Base-by-base conservation (phyloP, 2,329 filamentous ascomycete species). In the Rutstroemia sp. region DNA sequence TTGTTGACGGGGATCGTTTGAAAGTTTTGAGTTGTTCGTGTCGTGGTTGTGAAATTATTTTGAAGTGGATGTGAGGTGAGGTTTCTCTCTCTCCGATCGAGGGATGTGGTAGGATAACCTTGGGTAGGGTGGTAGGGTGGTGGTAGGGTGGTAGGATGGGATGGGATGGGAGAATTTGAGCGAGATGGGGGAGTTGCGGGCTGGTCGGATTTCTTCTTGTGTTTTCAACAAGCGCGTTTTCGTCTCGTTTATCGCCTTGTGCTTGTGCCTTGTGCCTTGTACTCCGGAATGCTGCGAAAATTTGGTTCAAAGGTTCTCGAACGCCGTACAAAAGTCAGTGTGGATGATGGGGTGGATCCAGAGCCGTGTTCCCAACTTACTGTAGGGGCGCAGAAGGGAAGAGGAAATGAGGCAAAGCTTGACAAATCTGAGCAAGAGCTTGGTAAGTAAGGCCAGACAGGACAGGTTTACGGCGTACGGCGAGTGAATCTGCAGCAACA, bases 221-320 rank as follows among this genome's bases (percentile, higher is more conserved):
- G 38, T 55, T 55, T 49, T 50, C 17, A 42, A 44, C 52, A 55
- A 49, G 46, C 46, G 46, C 52, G 52, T 21, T 12, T 41, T 39
- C 37, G 23, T 34, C 49, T 48, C 52, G 52, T 55, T 50, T 55
- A 55, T 55, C 34, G 37, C 52, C 45, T 30, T 30, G 27, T 30
- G 27, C 27, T 30, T 30, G 27, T 30, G 27, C 27, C 27, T 30
- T 30, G 27, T 30, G 27, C 27, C 27, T 10, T 30, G 27, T 8
- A 30, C 27, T 30, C 27, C 27, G 27, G 8, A 30, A 30, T 30
- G 27, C 27, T 9, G 27, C 8, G 23, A 30, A 30, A 30, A 27
- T 38, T 47, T 38, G 38, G 42, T n/a, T 38, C 42, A 48, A 54
- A 48, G 51, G 51, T 54, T 54, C 51, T 42, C 47, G 51, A 48